Percentiles rank a stretch among this genome's conserved stretches.
Conservation (phyloP, 139 green algal genomes). For the Chlamydomonas sp. region DNA sequence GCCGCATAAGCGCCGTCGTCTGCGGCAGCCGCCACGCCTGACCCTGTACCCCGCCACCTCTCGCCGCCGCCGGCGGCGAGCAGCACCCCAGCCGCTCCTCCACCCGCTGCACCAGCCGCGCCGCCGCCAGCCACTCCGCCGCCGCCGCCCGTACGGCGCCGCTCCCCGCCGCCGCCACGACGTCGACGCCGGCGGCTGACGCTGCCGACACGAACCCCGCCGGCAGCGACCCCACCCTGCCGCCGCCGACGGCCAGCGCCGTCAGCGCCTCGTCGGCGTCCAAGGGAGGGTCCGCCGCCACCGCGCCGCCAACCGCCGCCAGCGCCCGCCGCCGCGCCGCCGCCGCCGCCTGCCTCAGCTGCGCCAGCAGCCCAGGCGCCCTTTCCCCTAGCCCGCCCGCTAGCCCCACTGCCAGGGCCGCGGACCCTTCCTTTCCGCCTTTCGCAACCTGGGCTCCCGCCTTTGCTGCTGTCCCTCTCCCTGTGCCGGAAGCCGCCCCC, state of each 20-base stretch:
- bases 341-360: conserved; percentile 4
- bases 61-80: background rate
- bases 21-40: background rate
- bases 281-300: background rate
- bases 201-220: no score
- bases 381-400: no score
- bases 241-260: background rate
- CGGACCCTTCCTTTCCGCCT: no score
- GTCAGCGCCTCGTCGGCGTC: conserved; percentile 4
- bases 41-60: no score
- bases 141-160: conserved; percentile 8
- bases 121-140: conserved; percentile 34
- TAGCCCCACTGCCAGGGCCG: no score
- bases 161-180: background rate
- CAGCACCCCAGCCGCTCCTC: conserved; percentile 25
- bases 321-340: conserved; percentile 3
- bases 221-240: no score
- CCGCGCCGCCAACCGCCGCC: background rate
- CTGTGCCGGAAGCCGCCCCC: background rate
- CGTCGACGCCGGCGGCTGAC: background rate
- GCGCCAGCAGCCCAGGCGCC: conserved; percentile 1
- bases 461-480: background rate
- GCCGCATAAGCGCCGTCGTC: background rate
- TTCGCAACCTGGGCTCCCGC: background rate
- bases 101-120: background rate